Conservation (phyloP, 768 basidiomycete genomes). For the Termitomyces sp. region DNA sequence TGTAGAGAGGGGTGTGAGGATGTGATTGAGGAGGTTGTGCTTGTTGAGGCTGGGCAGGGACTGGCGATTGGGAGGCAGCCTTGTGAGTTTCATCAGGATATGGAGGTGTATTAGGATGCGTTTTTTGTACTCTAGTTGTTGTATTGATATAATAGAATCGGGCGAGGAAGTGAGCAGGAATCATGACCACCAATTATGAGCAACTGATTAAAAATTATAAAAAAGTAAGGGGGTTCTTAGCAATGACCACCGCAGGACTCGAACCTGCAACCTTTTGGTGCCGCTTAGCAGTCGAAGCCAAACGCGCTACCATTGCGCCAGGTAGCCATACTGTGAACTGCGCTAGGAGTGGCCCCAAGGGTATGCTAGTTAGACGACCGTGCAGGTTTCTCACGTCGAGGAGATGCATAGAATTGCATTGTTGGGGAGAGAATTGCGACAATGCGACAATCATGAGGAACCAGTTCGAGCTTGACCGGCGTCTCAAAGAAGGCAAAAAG, state of each 20-base stretch:
- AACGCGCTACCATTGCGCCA: slow-evolving; percentile 96
- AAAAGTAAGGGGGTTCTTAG: too few species aligned
- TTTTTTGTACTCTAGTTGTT: slow-evolving; percentile 1
- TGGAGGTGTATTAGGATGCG: slow-evolving; percentile 17
- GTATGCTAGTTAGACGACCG: too few species aligned
- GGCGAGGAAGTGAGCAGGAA: too few species aligned
- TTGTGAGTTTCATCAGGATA: slow-evolving; percentile 56
- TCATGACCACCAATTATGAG: too few species aligned
- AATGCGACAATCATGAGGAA: too few species aligned
- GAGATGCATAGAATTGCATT: too few species aligned
- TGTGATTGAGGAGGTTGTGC: slow-evolving; percentile 26
- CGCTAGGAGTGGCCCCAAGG: too few species aligned
- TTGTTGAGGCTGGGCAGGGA: slow-evolving; percentile 42
- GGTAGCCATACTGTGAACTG: slow-evolving; percentile 68
- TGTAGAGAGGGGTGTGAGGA: slow-evolving; percentile 24
- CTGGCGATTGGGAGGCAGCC: slow-evolving; percentile 57
- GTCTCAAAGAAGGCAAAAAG: too few species aligned
- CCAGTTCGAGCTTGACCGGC: too few species aligned
- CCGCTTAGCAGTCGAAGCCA: slow-evolving; percentile 79
- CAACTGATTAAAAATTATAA: too few species aligned
- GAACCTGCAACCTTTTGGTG: slow-evolving; percentile 96
- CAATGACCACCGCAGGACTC: slow-evolving; percentile 92
- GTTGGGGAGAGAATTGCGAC: too few species aligned
- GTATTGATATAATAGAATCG: slow-evolving; percentile 9
- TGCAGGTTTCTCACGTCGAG: too few species aligned